Base-by-base conservation (phyloP, 2,329 filamentous ascomycete species). In the Botrytis porri region DNA sequence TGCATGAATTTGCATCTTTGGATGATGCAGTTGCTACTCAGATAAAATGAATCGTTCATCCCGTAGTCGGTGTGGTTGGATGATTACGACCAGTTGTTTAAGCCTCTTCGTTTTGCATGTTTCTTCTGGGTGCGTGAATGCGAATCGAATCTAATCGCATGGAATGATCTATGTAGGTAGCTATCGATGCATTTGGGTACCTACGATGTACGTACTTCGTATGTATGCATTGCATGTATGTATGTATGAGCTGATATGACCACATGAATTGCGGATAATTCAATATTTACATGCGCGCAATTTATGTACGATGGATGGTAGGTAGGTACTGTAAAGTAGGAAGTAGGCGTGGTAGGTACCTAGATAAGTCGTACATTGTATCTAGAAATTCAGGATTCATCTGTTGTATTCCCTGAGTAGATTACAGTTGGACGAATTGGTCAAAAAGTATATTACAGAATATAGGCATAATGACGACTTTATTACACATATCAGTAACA, bases 231-330 rank as follows among this genome's bases (percentile, higher is more conserved):
- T n/a, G 48, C 3, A 54, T n/a, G 25, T 29, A 18, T 57, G n/a
- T 57, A 29, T 54, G 14, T 22, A 1, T 22, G 39, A 41, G 8
- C 7, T 41, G 20, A 22, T 57, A 9, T 57, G 29, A 29, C 48
- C n/a, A 66, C 63, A 51, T 39, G 39, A 51, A 39, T 66, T 66
- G 57, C 63, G 57, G 67, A 48, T 62, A n/a, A 62, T 37, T 29
- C 29, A 29, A 62, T 45, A 8, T 70, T 35, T 70, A 37, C 45
- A 70, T 70, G 54, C 67, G 54, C 54, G 39, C 51, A 70, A 43
- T 62, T 41, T 57, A 35, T 61, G 32, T n/a, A 62, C 37, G 12
- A 14, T n/a, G n/a, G n/a, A n/a, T n/a, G n/a, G n/a, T n/a, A n/a
- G 12, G 48, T 25, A 51, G 25, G 25, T n/a, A 5, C 22, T 51